These are phyloP conservation scores for Colletotrichum sp. DNA, from an alignment of 2,329 filamentous ascomycete genomes.

Conservation along the genomic window DNA sequence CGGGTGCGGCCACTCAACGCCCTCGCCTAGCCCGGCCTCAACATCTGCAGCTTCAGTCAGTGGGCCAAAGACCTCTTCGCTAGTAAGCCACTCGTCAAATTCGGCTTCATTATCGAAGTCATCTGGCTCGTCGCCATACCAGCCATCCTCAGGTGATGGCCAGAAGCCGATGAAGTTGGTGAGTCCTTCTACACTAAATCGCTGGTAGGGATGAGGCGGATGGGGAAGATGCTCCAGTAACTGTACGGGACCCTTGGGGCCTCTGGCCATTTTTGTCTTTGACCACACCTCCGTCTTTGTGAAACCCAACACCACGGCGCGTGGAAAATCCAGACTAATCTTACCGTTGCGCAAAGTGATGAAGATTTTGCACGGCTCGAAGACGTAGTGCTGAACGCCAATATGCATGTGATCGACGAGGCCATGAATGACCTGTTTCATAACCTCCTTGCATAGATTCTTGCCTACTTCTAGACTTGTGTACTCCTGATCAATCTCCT, in stretches of 20 bases:
- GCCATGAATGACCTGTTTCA: not conserved
- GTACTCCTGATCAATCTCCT: no score
- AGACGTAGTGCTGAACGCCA: not conserved
- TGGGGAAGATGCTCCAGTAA: not conserved
- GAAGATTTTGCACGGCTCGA: not conserved
- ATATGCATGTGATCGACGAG: not conserved
- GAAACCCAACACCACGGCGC: not conserved
- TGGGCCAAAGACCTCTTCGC: not conserved
- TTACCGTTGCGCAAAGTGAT: not conserved
- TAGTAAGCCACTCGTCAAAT: not conserved
- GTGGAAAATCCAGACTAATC: fast-evolving
- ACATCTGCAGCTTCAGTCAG: not conserved
- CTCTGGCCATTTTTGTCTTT: not conserved
- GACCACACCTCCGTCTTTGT: not conserved
- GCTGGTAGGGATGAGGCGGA: not conserved
- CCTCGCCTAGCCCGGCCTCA: not conserved
- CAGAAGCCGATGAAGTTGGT: fast-evolving
- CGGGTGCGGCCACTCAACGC: not conserved
- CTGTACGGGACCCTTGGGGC: not conserved
- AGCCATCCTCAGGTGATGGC: not conserved
- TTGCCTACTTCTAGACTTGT: no score
- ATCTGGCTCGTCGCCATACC: not conserved
- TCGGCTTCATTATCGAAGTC: not conserved
- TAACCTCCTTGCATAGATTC: not conserved
- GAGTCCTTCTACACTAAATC: not conserved